phyloP scores from a whole-genome alignment of 2,329 filamentous ascomycete genomes.

The Fusarium multiceps region DNA sequence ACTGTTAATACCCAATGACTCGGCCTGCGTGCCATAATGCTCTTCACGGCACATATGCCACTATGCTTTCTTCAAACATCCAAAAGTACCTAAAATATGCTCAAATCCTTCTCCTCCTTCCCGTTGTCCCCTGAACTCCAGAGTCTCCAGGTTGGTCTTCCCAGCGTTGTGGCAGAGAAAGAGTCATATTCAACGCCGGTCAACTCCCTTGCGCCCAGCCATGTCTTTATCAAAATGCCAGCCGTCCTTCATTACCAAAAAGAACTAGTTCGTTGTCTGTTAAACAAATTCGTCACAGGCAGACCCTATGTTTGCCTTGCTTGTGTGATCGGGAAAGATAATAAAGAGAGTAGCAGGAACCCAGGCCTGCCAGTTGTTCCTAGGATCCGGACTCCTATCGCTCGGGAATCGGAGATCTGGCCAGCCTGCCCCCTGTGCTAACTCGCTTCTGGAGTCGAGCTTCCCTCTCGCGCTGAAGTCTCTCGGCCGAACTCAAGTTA shows the following conservation, averaged over 20 bases:
- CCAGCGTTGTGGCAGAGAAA: constrained; percentile 9
- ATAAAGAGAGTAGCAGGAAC: constrained; percentile 53
- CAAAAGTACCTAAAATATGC: constrained; percentile 14
- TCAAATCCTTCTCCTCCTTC: constrained; percentile 28
- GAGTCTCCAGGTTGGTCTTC: constrained; percentile 16
- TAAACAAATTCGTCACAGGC: constrained; percentile 17
- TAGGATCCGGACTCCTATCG: constrained; percentile 62
- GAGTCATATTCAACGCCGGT: constrained; percentile 37
- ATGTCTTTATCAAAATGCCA: constrained; percentile 39
- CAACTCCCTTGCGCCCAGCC: constrained; percentile 42
- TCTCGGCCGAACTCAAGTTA: constrained; percentile 58
- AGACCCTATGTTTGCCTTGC: constrained; percentile 32
- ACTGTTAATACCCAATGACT: constrained; percentile 39
- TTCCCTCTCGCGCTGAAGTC: constrained; percentile 71
- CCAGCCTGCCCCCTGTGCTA: constrained; percentile 79
- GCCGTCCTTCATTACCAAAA: constrained; percentile 37
- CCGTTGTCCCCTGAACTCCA: constrained; percentile 15
- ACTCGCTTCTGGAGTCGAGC: constrained; percentile 80
- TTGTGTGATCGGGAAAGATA: constrained; percentile 46
- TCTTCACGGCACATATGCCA: constrained; percentile 7
- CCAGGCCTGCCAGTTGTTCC: constrained; percentile 54
- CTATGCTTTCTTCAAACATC: constrained; percentile 13
- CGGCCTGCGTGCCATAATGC: constrained; percentile 20
- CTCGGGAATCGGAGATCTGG: constrained; percentile 72
- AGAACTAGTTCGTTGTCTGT: constrained; percentile 30